Evolutionary conservation across 139 green algal genomes (phyloP).

Genomic region (Microglena sp.): DNA sequence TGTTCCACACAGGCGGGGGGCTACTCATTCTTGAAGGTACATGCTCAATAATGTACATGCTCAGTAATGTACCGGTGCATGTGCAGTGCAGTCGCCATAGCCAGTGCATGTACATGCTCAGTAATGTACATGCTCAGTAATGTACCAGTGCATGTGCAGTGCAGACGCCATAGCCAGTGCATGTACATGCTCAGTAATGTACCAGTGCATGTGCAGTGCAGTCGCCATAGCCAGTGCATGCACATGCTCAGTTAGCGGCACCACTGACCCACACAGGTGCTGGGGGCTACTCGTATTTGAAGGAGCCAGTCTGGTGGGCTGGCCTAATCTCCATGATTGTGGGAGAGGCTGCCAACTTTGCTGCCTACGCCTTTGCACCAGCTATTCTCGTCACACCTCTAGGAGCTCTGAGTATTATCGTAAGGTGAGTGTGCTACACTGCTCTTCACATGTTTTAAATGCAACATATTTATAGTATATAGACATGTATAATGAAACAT

Average conservation of each 20-base stretch:
- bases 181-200: too few relatives aligned
- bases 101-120: too few relatives aligned
- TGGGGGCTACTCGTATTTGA: slow-evolving; percentile 89
- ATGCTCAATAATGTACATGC: too few relatives aligned
- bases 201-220: too few relatives aligned
- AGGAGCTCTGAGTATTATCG: slow-evolving; percentile 81
- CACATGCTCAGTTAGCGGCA: not conserved
- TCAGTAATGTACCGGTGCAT: too few relatives aligned
- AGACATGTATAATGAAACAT: not conserved
- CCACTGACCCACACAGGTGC: slow-evolving; percentile 43
- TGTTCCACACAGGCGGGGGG: too few relatives aligned
- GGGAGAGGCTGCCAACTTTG: slow-evolving; percentile 92
- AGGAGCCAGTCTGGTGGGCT: slow-evolving; percentile 91
- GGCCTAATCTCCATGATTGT: slow-evolving; percentile 87
- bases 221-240: not conserved
- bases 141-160: too few relatives aligned
- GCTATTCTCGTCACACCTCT: slow-evolving; percentile 91
- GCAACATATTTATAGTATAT: not conserved
- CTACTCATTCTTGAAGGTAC: too few relatives aligned
- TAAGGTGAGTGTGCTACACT: slow-evolving; percentile 56
- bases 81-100: too few relatives aligned
- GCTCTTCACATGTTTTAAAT: too few relatives aligned
- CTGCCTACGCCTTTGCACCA: slow-evolving; percentile 93
- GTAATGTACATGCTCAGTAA: too few relatives aligned
- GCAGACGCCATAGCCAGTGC: too few relatives aligned